These are phyloP conservation scores for Fusarium neocosmosporiellum DNA, from an alignment of 2,329 filamentous ascomycete species.

Conservation along the genomic window DNA sequence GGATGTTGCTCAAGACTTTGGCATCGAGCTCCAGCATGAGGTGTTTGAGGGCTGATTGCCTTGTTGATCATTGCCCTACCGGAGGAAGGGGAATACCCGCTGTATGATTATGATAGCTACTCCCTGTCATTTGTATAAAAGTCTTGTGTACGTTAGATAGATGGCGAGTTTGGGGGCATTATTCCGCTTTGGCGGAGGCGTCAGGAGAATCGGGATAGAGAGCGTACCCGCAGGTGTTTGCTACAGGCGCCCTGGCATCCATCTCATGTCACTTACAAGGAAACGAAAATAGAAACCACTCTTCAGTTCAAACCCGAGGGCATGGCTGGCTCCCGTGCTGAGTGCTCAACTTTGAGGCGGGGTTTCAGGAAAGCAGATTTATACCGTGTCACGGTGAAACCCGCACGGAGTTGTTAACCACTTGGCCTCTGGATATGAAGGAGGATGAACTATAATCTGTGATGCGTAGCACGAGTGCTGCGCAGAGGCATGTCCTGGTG, in stretches of 20 bases:
- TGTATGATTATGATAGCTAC: constrained; percentile 24
- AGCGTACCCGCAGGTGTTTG: neutral
- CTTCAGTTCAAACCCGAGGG: neutral
- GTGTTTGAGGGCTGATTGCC: constrained; percentile 81
- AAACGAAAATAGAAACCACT: constrained; percentile 7
- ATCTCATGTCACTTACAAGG: neutral
- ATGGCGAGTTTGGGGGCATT: constrained; percentile 11
- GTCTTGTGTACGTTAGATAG: constrained; percentile 25
- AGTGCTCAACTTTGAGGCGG: neutral
- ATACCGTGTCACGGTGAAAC: neutral
- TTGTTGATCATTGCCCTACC: neutral
- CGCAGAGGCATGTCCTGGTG: neutral
- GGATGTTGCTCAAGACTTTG: constrained; percentile 88
- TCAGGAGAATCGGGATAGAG: constrained; percentile 9
- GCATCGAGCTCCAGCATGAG: constrained; percentile 87
- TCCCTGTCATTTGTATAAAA: neutral
- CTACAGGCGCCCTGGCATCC: neutral
- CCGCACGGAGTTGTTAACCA: neutral
- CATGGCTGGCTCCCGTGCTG: neutral
- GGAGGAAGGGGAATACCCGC: neutral
- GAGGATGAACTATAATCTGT: neutral
- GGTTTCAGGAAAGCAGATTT: neutral
- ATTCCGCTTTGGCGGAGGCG: neutral
- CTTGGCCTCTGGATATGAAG: neutral
- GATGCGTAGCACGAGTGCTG: neutral